A percentile compares a stretch with the other conserved stretches of the same genome.
phyloP scores from a whole-genome alignment of 805 yeast species.

The Cyberlindnera euphorbiiphila region DNA sequence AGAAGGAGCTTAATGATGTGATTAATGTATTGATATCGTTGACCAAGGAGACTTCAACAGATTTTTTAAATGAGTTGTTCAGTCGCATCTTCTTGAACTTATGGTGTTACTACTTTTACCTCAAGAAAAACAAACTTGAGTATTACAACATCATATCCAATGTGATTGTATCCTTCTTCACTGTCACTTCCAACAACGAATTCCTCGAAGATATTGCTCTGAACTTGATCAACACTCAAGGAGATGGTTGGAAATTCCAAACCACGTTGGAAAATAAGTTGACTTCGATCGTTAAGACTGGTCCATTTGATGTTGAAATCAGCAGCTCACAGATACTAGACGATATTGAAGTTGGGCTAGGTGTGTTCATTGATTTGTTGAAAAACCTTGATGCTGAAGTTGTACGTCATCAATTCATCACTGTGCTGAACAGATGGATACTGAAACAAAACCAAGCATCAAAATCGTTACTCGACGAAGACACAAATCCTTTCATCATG shows the following conservation, averaged over 20 bases:
- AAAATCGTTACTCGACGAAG: slow-evolving; percentile 17
- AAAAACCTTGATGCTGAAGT: slow-evolving; percentile 45
- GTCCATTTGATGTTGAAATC: slow-evolving; percentile 2
- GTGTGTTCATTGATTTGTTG: slow-evolving; percentile 40
- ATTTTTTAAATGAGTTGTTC: slow-evolving; percentile 33
- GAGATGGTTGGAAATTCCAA: slow-evolving; percentile 34
- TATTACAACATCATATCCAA: slow-evolving; percentile 32
- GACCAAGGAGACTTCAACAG: slow-evolving; percentile 40
- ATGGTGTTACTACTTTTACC: slow-evolving; percentile 36
- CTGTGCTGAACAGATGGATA: slow-evolving; percentile 61
- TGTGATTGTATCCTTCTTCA: slow-evolving; percentile 32
- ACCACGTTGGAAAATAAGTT: slow-evolving; percentile 35
- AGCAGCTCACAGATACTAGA: slow-evolving; percentile 35
- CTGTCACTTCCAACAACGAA: slow-evolving; percentile 27
- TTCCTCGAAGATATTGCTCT: slow-evolving; percentile 27
- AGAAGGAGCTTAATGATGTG: slow-evolving; percentile 52
- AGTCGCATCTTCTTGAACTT: slow-evolving; percentile 29
- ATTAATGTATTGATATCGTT: slow-evolving; percentile 65
- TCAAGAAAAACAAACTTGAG: slow-evolving; percentile 28
- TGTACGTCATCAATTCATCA: slow-evolving; percentile 45
- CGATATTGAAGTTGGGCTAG: slow-evolving; percentile 42
- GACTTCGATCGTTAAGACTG: slow-evolving; percentile 30
- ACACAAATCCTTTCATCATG: slow-evolving; percentile 47
- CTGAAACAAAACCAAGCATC: slow-evolving; percentile 12
- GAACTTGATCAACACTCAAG: slow-evolving; percentile 31